Evolutionary conservation across 176 grass and related monocot species (phyloP), one percentile per base, ranked within the genome.

Genomic region (Ensete ventricosum): DNA sequence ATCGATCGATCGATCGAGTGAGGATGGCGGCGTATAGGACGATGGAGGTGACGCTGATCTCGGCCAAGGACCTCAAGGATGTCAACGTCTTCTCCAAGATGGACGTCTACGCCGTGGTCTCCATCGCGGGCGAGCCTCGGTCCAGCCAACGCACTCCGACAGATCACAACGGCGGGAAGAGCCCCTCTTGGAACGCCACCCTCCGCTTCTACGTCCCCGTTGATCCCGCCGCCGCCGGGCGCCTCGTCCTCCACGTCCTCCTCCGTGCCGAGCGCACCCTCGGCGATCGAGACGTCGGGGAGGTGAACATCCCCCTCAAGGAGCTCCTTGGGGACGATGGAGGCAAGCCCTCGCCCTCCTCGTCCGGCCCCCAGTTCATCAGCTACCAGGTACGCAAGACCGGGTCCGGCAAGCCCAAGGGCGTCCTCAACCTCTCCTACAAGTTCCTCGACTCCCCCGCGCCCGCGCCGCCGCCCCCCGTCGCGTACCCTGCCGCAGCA

Each of bases 361-460:
- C 8, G 2, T 73, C 25, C 4, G 75, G 57, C 19, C 14, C 67
- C 7, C 87, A 79, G 85, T 78, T 87, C 3, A 80, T 75, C 3
- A 92, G 87, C 75, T 96, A 90, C 73, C 89, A 96, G 77, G 90
- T 96, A 6, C 79, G 90, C 43, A 78, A 85, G 1, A 87, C 83
- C 0, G 0, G 29, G 16, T 88, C 87, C 14, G 89, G 87, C 10
- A 87, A 87, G 65, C 54, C 83, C n/a, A 83, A 87, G 22, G 93
- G 93, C 62, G 80, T 85, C 20, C 77, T 90, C 48, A 88, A 87
- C 81, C 79, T 92, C 64, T 87, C 79, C 57, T 97, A 92, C 67
- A 86, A 75, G 78, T 69, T 96, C 64, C 49, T 82, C 16, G 81
- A 82, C 52, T 21, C 76, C 55, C 49, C 50, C 17, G 55, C 65